Percentiles rank a stretch among this genome's conserved stretches.
phyloP scores from a whole-genome alignment of 164 flowering plant genomes.

The Umbellularia californica region DNA sequence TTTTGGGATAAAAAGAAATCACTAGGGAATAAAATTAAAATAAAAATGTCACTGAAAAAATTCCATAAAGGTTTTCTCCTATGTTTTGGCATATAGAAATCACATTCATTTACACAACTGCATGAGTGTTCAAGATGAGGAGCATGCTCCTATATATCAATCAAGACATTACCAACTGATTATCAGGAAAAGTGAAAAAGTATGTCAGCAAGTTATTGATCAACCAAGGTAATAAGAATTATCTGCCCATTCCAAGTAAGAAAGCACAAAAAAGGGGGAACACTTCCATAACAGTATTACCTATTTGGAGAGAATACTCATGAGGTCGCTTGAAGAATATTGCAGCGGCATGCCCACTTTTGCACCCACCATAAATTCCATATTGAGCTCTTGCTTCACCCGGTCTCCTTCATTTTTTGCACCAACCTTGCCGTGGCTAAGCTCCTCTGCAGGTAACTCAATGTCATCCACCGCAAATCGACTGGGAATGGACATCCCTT shows the following conservation, averaged over 20 bases:
- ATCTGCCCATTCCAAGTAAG: not conserved
- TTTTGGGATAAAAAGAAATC: too few relatives aligned
- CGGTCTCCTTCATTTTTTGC: slow-evolving; percentile 22
- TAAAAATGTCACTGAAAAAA: too few relatives aligned
- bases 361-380: slow-evolving; percentile 36
- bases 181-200: too few relatives aligned
- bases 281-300: slow-evolving; percentile 20
- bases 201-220: not conserved
- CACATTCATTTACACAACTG: too few relatives aligned
- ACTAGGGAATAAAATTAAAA: too few relatives aligned
- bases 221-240: not conserved
- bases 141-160: too few relatives aligned
- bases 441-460: slow-evolving; percentile 32
- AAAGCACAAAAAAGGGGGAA: not conserved
- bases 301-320: slow-evolving; percentile 68
- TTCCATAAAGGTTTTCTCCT: too few relatives aligned
- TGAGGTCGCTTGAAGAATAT: slow-evolving; percentile 47
- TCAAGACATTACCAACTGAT: too few relatives aligned
- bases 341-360: slow-evolving; percentile 36
- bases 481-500: slow-evolving; percentile 45
- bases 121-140: too few relatives aligned
- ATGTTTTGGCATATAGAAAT: too few relatives aligned
- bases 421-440: slow-evolving; percentile 24
- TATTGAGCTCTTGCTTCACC: slow-evolving; percentile 56
- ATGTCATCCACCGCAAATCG: slow-evolving; percentile 54